Base-by-base conservation (phyloP, 192 early-diverging fungal species). In the Pilaira anomala region DNA sequence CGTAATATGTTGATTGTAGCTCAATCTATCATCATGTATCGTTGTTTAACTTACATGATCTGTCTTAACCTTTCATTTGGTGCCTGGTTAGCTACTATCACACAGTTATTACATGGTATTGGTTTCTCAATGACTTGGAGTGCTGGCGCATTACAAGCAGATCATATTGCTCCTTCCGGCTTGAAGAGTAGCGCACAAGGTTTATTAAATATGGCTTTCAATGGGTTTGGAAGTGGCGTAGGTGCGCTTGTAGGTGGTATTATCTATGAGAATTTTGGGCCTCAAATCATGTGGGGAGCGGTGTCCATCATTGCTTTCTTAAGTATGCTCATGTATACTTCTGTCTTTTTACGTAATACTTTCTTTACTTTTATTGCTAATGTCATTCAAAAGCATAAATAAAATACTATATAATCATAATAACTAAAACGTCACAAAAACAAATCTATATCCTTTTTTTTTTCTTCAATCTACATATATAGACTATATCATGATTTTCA, bases 131-230 rank as follows among this genome's bases (percentile, higher is more conserved):
- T 63, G 50, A 62, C 45, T 5, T 69, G 60, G 67, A 63, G 49
- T 52, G 59, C 67, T 3, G 60, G 49, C 3, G 67, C 62, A 14
- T 24, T 69, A 45, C 67, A 69, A 19, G 67, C 67, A 7, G 52
- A 69, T 48, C 50, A 19, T 22, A 30, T 69, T 16, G 67, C 67
- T 0, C 67, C 67, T 3, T 11, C 7, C 0, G 42, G 45, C 7
- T 26, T 69, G 7, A 62, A 63, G 42, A 40, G 29, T 14, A 52
- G 49, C 3, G 25, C 67, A 1, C 67, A 69, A 36, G 67, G 67
- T 0, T 22, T 69, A 14, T 26, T 69, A 40, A 69, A 63, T 30
- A 36, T 63, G 33, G 39, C 51, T 16, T 69, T 63, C 13, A 69
- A 63, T 57, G 67, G 67, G 36, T 5, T 69, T 21, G 67, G 67